These are phyloP conservation scores for Coemansia sp. DNA, from an alignment of 192 early-diverging fungal species.

Conservation along the genomic window DNA sequence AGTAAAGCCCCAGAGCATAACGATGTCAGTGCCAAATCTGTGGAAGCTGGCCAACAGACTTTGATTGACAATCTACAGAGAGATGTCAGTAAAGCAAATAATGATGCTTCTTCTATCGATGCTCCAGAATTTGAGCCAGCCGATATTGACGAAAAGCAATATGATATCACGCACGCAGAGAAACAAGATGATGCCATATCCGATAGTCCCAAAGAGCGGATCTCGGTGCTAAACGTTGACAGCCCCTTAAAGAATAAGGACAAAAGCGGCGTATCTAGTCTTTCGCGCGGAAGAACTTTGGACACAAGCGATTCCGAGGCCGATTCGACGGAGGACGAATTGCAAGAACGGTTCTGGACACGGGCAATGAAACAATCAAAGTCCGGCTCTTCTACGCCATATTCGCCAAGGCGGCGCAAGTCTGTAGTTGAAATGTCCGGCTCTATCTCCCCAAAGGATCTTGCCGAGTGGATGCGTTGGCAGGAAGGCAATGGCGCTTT, in stretches of 20 bases:
- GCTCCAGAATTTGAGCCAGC: neutral
- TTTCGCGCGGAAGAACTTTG: constrained; percentile 24
- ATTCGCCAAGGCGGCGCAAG: constrained; percentile 44
- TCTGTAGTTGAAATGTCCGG: constrained; percentile 46
- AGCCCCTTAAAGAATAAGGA: constrained; percentile 27
- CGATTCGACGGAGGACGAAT: constrained; percentile 32
- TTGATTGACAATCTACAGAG: neutral
- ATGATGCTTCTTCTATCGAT: neutral
- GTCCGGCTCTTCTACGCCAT: constrained; percentile 42
- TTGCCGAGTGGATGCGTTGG: constrained; percentile 55
- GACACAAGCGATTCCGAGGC: constrained; percentile 45
- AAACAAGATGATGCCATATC: no score
- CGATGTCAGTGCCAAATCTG: neutral
- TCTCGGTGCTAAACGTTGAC: neutral
- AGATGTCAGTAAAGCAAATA: neutral
- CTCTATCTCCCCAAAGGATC: constrained; percentile 42
- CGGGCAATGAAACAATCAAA: constrained; percentile 50
- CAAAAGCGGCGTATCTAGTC: constrained; percentile 23
- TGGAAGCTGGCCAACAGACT: neutral
- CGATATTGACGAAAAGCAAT: neutral
- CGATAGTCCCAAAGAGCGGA: neutral
- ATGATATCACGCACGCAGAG: neutral
- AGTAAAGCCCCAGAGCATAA: neutral
- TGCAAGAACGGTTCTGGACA: constrained; percentile 47
- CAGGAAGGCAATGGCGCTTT: constrained; percentile 18